Evolutionary conservation across 2,329 filamentous ascomycete genomes (phyloP).

Genomic region (Tympanopsis confertula): DNA sequence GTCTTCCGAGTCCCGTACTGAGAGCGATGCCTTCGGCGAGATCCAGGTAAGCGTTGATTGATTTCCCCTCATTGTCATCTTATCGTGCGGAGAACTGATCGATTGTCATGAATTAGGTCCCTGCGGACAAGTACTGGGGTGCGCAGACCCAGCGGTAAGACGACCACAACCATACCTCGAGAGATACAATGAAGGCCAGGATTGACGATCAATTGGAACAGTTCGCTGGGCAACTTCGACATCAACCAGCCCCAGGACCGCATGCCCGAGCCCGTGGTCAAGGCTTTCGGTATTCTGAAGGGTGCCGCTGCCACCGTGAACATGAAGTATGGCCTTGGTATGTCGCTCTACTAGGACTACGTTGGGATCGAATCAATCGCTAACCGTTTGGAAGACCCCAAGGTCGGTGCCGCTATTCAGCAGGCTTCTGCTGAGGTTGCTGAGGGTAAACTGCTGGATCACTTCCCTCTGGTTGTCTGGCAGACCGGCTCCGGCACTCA

Average conservation of each 20-base stretch:
- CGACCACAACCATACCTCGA: slow-evolving; percentile 1
- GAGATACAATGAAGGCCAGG: slow-evolving; percentile 1
- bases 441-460: slow-evolving; percentile 82
- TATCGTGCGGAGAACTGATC: slow-evolving; percentile 6
- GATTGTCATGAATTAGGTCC: slow-evolving; percentile 36
- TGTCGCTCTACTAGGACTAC: slow-evolving; percentile 14
- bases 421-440: slow-evolving; percentile 90
- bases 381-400: slow-evolving; percentile 51
- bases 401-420: slow-evolving; percentile 84
- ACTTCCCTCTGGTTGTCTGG: slow-evolving; percentile 98
- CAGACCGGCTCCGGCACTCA: slow-evolving; percentile 97
- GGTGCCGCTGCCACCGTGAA: slow-evolving; percentile 92
- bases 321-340: slow-evolving; percentile 82
- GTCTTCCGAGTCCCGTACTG: slow-evolving; percentile 56
- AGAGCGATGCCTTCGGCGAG: slow-evolving; percentile 96
- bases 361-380: slow-evolving; percentile 6
- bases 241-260: slow-evolving; percentile 99
- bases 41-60: slow-evolving; percentile 44
- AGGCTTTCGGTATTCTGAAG: slow-evolving; percentile 94
- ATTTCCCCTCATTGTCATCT: neutral
- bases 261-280: slow-evolving; percentile 86
- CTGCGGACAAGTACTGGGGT: slow-evolving; percentile 93
- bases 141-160: slow-evolving; percentile 74
- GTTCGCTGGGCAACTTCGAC: slow-evolving; percentile 87
- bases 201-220: neutral